Evolutionary conservation across 2,329 filamentous ascomycete genomes (phyloP).

Genomic region (Talaromyces sp.): DNA sequence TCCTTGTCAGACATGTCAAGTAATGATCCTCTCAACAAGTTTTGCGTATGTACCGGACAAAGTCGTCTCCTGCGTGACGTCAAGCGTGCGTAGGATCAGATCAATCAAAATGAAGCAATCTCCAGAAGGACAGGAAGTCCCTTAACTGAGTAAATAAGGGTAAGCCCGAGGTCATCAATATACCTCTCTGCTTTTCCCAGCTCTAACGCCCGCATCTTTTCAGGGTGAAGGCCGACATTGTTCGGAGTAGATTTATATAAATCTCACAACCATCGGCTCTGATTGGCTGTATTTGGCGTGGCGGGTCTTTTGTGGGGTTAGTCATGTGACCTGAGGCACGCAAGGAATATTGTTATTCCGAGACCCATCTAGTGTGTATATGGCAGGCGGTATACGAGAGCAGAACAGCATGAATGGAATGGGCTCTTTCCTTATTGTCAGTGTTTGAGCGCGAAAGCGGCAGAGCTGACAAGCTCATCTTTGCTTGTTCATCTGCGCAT

Average conservation of each 20-base stretch:
- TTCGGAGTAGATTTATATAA: neutral
- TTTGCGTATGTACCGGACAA: neutral
- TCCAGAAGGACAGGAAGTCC: neutral
- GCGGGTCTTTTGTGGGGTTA: neutral
- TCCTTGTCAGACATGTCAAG: neutral
- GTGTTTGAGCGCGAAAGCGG: neutral
- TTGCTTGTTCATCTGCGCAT: neutral
- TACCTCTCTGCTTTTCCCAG: neutral
- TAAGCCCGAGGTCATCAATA: no score
- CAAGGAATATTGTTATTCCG: neutral
- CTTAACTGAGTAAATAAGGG: no score
- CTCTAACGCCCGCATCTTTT: neutral
- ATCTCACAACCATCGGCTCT: neutral
- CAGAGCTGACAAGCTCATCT: neutral
- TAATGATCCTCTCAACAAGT: neutral
- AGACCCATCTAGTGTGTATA: neutral
- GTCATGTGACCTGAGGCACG: neutral
- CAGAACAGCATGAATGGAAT: constrained; percentile 1
- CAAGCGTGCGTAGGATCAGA: neutral
- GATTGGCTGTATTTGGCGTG: neutral
- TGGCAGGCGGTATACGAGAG: neutral
- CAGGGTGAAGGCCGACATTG: neutral
- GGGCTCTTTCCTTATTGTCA: neutral
- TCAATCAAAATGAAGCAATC: neutral
- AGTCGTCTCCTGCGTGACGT: neutral